These are phyloP conservation scores for Aristolochia fimbriata DNA, from an alignment of 164 flowering plant species.

Conservation along the genomic window DNA sequence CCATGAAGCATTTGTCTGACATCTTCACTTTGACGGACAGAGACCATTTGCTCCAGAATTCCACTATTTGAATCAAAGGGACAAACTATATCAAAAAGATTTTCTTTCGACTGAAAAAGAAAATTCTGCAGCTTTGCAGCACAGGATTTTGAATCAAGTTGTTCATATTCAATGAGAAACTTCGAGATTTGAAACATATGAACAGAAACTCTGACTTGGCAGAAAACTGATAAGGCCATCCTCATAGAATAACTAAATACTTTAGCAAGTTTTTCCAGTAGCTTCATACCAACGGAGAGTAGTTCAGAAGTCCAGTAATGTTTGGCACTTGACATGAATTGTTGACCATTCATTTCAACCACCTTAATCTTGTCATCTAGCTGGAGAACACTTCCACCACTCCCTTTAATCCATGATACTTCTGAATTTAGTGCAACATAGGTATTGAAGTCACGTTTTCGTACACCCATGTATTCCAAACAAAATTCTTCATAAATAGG, in stretches of 20 bases:
- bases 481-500: conserved; percentile 27
- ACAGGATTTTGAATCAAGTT: conserved; percentile 1
- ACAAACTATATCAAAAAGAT: conserved; percentile 24
- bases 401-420: conserved; percentile 39
- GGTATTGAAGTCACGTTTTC: conserved; percentile 14
- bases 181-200: conserved; percentile 24
- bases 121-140: conserved; percentile 16
- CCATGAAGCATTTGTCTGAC: conserved; percentile 29
- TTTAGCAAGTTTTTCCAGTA: conserved; percentile 28
- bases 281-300: conserved; percentile 23
- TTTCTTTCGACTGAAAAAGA: conserved; percentile 9
- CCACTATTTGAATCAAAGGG: conserved; percentile 30
- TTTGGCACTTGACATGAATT: conserved; percentile 25
- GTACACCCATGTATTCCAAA: conserved; percentile 46
- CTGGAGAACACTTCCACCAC: conserved; percentile 9
- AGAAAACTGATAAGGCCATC: conserved; percentile 15
- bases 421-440: conserved; percentile 26
- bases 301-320: conserved; percentile 31
- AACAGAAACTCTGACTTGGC: conserved; percentile 16
- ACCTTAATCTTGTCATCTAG: conserved; percentile 16
- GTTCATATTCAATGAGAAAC: conserved; percentile 20
- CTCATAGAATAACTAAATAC: conserved; percentile 12
- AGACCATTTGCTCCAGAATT: conserved; percentile 21
- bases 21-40: conserved; percentile 27
- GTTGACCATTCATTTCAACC: conserved; percentile 18